Evolutionary conservation across 495 filamentous ascomycete genomes (phyloP), one percentile per base, ranked within the genome.

Genomic region (Penicillium daleae): DNA sequence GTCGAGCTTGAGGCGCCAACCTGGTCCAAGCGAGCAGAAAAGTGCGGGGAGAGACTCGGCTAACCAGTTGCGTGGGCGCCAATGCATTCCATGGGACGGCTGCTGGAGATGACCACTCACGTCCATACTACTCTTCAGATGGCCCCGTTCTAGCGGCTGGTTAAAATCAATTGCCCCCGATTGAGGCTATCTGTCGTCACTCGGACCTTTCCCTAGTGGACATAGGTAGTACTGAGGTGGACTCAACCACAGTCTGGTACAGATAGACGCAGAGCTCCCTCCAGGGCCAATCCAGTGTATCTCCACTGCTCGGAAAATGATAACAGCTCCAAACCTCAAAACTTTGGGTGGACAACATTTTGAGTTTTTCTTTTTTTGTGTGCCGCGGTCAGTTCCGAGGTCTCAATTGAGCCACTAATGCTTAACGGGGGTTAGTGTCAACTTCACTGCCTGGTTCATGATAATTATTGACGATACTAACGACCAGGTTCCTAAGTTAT

Each of bases 1-100:
- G 3, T 44, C 1, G n/a, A 7, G 12, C 21, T 46, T 22, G 9
- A 22, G 42, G 42, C 21, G 42, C 21, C 40, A 17, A 19, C 12
- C 24, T 57, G 39, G 55, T 19, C 39, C 27, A 48, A 48, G 56
- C 57, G 57, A 59, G 42, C 40, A 21, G 22, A 6, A 58, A 60
- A 69, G 49, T 66, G 66, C 66, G 66, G 66, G 66, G 66, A 44
- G 51, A 24, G 31, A 54, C 39, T 46, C 63, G 54, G 57, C 60
- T 63, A 66, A 52, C 56, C 19, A 26, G 35, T 27, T 50, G 8
- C 44, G 54, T 19, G 31, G 50, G 19, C 19, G n/a, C 6, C 40
- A 17, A 13, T 35, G 27, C 22, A 58, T 58, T n/a, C 66, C 66
- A 63, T 62, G 66, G 60, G 26, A 59, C 55, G 26, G 33, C 12